A percentile compares a stretch with the other conserved stretches of the same genome.
phyloP scores from a whole-genome alignment of 148 eudicot species.

The Rhododendron vialii region DNA sequence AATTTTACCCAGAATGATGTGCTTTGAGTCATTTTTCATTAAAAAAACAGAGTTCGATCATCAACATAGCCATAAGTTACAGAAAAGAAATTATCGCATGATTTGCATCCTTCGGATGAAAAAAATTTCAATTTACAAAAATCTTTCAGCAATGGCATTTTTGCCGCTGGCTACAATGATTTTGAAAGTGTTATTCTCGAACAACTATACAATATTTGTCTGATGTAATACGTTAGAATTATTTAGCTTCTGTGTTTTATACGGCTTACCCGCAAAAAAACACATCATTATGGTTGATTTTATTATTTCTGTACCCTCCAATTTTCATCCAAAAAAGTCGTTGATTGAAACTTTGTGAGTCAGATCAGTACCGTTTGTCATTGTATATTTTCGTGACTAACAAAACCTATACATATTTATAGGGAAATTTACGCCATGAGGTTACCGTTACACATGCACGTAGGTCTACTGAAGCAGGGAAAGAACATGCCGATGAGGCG shows the following conservation, averaged over 20 bases:
- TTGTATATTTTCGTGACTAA: neutral
- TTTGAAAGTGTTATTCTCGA: too few relatives aligned
- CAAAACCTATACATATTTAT: neutral
- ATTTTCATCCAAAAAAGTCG: neutral
- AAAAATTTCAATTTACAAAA: too few relatives aligned
- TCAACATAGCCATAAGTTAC: neutral
- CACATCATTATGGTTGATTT: too few relatives aligned
- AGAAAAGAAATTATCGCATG: too few relatives aligned
- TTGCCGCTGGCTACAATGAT: too few relatives aligned
- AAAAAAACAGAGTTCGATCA: neutral
- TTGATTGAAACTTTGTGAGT: too few relatives aligned
- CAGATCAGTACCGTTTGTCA: neutral
- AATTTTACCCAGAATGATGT: neutral
- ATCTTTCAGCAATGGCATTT: neutral
- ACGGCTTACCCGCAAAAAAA: too few relatives aligned
- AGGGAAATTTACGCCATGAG: conserved; percentile 16
- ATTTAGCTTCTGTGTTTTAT: too few relatives aligned
- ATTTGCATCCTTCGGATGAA: neutral
- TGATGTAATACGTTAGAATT: too few relatives aligned
- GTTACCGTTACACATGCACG: conserved; percentile 15
- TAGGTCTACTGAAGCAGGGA: conserved; percentile 32
- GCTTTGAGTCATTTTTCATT: neutral
- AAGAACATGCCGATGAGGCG: conserved; percentile 48
- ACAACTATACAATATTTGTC: too few relatives aligned
- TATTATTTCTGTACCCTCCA: neutral